These are phyloP conservation scores for Pseudocercospora pini-densiflorae DNA, from an alignment of 2,329 filamentous ascomycete genomes.

Conservation along the genomic window DNA sequence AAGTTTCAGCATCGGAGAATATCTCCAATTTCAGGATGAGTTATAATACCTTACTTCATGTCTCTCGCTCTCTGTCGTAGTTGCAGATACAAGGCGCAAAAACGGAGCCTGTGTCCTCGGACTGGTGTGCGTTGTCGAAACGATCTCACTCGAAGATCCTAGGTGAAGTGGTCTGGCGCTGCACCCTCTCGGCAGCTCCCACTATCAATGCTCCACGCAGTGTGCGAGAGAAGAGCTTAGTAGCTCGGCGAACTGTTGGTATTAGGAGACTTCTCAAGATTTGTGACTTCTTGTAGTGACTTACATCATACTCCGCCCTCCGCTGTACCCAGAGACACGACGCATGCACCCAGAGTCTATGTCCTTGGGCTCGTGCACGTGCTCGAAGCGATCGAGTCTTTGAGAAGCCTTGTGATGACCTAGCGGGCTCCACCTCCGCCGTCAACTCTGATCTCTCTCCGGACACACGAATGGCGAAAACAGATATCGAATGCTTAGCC, in stretches of 20 bases:
- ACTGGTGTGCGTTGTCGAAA: no score
- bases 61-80: no score
- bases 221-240: background rate
- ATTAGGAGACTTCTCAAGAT: background rate
- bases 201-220: no score
- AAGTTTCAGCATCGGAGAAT: no score
- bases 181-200: no score
- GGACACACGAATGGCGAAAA: background rate
- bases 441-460: background rate
- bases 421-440: background rate
- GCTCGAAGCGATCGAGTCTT: background rate
- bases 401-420: background rate
- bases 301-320: background rate
- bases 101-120: no score
- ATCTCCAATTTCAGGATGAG: no score
- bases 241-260: background rate
- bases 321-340: background rate
- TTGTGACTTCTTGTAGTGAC: background rate
- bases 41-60: no score
- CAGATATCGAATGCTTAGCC: background rate
- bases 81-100: no score
- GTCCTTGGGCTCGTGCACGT: background rate
- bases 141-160: no score
- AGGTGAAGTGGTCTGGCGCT: no score
- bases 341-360: background rate